Conservation (phyloP, 2,329 filamentous ascomycete species). For the Stachybotrys chartarum region DNA sequence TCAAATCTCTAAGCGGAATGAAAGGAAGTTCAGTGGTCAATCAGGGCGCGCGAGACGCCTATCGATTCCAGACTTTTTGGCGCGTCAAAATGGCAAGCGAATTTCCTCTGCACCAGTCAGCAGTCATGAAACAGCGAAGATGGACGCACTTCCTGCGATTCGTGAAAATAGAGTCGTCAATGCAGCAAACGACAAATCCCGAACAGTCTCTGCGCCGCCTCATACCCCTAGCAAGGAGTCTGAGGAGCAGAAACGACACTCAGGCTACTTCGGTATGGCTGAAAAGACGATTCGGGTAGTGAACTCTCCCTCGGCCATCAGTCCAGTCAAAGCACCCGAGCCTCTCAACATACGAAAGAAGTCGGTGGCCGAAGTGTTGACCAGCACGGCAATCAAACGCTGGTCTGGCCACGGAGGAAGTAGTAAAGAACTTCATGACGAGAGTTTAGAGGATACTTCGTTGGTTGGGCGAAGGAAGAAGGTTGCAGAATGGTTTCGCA, state of each 20-base stretch:
- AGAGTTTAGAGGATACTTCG: not conserved
- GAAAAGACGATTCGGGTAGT: constrained; percentile 50
- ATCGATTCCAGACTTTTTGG: not conserved
- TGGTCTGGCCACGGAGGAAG: not conserved
- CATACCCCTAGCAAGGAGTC: constrained; percentile 21
- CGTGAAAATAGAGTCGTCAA: constrained; percentile 28
- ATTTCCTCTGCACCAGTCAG: constrained; percentile 45
- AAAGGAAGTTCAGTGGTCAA: not conserved
- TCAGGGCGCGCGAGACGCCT: not conserved
- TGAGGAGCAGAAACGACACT: constrained; percentile 24
- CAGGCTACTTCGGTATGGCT: constrained; percentile 38
- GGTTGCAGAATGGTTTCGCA: not conserved
- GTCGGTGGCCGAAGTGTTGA: constrained; percentile 8
- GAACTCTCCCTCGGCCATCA: constrained; percentile 35
- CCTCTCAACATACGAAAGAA: constrained; percentile 37
- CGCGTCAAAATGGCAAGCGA: constrained; percentile 15
- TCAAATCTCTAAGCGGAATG: not conserved
- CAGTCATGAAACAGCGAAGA: constrained; percentile 28
- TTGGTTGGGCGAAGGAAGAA: not conserved
- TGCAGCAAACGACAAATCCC: constrained; percentile 24
- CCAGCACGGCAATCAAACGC: not conserved
- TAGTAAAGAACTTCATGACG: not conserved
- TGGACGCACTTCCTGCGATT: constrained; percentile 40
- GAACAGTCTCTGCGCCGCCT: constrained; percentile 40
- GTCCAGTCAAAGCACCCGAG: constrained; percentile 24